Conservation (phyloP, 2,329 filamentous ascomycete genomes). For the Escovopsis sp. region DNA sequence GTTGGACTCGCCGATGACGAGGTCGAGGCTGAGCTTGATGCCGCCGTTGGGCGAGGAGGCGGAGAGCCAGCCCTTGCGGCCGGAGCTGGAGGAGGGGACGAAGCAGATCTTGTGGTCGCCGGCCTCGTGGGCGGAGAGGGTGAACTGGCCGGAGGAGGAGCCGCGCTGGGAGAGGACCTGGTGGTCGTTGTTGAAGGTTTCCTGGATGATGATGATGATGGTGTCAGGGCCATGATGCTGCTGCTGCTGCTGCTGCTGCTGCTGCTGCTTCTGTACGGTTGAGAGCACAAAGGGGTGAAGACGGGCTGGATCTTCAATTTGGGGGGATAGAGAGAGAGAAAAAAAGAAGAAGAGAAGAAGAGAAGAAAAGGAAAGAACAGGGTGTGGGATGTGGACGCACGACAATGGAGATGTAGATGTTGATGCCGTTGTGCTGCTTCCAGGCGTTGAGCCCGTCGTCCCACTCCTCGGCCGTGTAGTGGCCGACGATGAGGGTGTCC, state of each 20-base stretch:
- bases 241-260: too few species aligned
- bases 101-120: conserved; percentile 96
- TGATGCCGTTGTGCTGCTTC: conserved; percentile 58
- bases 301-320: background rate
- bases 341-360: too few species aligned
- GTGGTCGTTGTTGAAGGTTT: conserved; percentile 96
- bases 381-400: conserved; percentile 28
- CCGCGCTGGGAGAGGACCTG: conserved; percentile 84
- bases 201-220: conserved; percentile 35
- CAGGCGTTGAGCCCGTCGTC: conserved; percentile 56
- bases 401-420: conserved; percentile 84
- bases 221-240: too few species aligned
- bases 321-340: background rate
- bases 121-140: conserved; percentile 87
- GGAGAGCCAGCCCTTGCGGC: conserved; percentile 57
- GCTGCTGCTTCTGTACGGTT: conserved; percentile 3
- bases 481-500: conserved; percentile 88
- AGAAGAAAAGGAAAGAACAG: too few species aligned
- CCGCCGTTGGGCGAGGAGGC: conserved; percentile 51
- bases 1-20: conserved; percentile 89
- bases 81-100: conserved; percentile 61
- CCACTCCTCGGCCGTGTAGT: conserved; percentile 78
- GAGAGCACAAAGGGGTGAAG: background rate
- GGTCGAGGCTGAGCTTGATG: conserved; percentile 72
- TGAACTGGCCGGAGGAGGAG: conserved; percentile 65